Evolutionary conservation across 495 filamentous ascomycete genomes (phyloP).

Genomic region (Neurospora sp.): DNA sequence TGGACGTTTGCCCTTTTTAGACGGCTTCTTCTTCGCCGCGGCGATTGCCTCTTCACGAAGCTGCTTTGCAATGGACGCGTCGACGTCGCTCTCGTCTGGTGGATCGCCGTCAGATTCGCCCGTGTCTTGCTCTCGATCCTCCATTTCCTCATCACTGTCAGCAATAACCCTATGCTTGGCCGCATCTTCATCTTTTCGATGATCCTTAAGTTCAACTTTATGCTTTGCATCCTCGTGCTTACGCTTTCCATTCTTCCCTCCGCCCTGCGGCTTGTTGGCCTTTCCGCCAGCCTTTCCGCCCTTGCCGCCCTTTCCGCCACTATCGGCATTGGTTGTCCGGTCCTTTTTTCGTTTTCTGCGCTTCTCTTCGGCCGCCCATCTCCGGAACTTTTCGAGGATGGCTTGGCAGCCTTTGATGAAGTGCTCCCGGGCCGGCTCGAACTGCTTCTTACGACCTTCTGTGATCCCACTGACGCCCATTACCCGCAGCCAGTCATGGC

Average conservation of each 20-base stretch:
- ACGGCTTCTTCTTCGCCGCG: constrained; percentile 16
- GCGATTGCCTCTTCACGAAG: constrained; percentile 60
- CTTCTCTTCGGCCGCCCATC: constrained; percentile 88
- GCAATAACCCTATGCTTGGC: constrained; percentile 10
- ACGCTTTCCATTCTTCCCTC: constrained; percentile 13
- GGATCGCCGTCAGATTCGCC: constrained; percentile 18
- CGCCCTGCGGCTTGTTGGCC: constrained; percentile 16
- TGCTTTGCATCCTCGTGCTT: constrained; percentile 19
- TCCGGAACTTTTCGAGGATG: constrained; percentile 75
- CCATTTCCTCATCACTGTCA: constrained; percentile 15
- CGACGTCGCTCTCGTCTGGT: constrained; percentile 51
- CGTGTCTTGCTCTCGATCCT: constrained; percentile 1
- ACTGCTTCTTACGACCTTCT: constrained; percentile 71
- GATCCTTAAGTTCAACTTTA: constrained; percentile 14
- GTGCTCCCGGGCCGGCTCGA: constrained; percentile 73
- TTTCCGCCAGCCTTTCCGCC: constrained; percentile 14
- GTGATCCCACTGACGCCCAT: constrained; percentile 89
- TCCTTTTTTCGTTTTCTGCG: constrained; percentile 62
- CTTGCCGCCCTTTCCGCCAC: constrained; percentile 28
- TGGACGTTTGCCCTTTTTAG: constrained; percentile 2
- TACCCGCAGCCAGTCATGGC: constrained; percentile 85
- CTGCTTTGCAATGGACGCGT: constrained; percentile 62
- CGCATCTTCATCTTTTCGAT: constrained; percentile 15
- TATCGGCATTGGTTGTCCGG: constrained; percentile 40
- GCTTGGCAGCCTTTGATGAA: constrained; percentile 72